phyloP scores from a whole-genome alignment of 2,329 filamentous ascomycete species.

The Cladosporium sp. region DNA sequence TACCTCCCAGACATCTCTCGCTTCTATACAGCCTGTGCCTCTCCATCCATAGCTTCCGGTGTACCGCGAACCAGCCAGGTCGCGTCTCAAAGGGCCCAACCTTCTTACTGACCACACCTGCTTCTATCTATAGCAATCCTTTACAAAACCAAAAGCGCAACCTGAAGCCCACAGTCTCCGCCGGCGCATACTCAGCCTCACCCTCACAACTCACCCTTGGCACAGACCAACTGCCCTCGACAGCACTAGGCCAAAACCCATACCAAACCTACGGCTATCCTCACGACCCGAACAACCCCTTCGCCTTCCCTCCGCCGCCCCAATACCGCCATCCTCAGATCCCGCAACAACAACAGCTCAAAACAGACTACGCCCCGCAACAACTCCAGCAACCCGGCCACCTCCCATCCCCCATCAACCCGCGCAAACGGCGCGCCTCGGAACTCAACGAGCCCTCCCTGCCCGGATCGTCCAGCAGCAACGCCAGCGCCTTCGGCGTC shows the following conservation, averaged over 20 bases:
- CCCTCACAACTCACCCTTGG: slow-evolving; percentile 31
- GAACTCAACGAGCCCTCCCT: slow-evolving; percentile 25
- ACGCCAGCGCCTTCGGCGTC: slow-evolving; percentile 21
- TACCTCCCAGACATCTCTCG: slow-evolving; percentile 1
- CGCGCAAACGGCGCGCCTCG: slow-evolving; percentile 33
- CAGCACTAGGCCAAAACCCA: slow-evolving; percentile 21
- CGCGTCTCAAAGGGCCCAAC: slow-evolving; percentile 5
- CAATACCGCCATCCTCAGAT: slow-evolving; percentile 18
- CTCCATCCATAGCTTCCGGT: slow-evolving; percentile 6
- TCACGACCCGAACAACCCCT: slow-evolving; percentile 22
- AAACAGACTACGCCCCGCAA: slow-evolving; percentile 17
- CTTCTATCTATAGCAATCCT: slow-evolving; percentile 29
- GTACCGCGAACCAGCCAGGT: slow-evolving; percentile 11
- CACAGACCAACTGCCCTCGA: slow-evolving; percentile 22
- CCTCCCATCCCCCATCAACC: slow-evolving; percentile 24
- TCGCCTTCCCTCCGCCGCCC: slow-evolving; percentile 25
- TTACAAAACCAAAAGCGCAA: slow-evolving; percentile 39
- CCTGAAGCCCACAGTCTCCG: slow-evolving; percentile 34
- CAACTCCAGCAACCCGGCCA: slow-evolving; percentile 29
- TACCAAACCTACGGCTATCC: slow-evolving; percentile 26
- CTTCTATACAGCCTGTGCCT: slow-evolving; percentile 6
- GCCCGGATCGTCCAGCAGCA: slow-evolving; percentile 26
- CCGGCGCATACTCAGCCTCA: slow-evolving; percentile 32
- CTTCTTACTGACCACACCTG: not conserved
- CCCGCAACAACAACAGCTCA: slow-evolving; percentile 23